These are phyloP conservation scores for Fulvia fulva DNA, from an alignment of 2,329 filamentous ascomycete species.

Conservation along the genomic window DNA sequence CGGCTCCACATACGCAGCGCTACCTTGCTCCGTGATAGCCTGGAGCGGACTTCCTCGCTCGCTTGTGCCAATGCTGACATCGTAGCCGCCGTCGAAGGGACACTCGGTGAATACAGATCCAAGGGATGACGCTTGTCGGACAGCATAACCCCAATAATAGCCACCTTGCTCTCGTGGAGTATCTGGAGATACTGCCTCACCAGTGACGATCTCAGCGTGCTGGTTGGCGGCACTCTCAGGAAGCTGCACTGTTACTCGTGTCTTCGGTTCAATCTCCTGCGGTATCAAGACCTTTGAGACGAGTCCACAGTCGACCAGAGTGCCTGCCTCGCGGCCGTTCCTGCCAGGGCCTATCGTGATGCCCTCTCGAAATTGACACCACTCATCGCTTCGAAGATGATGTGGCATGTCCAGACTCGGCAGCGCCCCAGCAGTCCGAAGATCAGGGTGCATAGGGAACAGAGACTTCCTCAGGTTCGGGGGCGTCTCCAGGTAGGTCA, in stretches of 20 bases:
- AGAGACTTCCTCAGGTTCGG: conserved; percentile 73
- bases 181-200: conserved; percentile 55
- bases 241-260: conserved; percentile 70
- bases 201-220: conserved; percentile 10
- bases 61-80: conserved; percentile 77
- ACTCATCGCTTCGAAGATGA: conserved; percentile 71
- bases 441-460: conserved; percentile 75
- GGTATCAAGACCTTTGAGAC: conserved; percentile 49
- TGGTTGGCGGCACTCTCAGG: conserved; percentile 37
- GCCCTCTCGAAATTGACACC: conserved; percentile 75
- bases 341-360: conserved; percentile 50
- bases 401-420: conserved; percentile 82
- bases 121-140: conserved; percentile 63
- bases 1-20: conserved; percentile 42
- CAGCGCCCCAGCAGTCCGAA: conserved; percentile 67
- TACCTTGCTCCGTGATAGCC: conserved; percentile 35
- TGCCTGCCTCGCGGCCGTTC: conserved; percentile 40
- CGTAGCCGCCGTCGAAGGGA: conserved; percentile 72
- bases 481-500: conserved; percentile 79
- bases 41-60: conserved; percentile 58
- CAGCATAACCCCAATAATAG: conserved; percentile 82
- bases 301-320: conserved; percentile 51
- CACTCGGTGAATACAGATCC: conserved; percentile 74
- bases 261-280: conserved; percentile 62
- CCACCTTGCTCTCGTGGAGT: conserved; percentile 69